Evolutionary conservation across 352 stramenopile genomes (phyloP), one percentile per base, ranked within the genome.

Genomic region (Pythium oligandrum): DNA sequence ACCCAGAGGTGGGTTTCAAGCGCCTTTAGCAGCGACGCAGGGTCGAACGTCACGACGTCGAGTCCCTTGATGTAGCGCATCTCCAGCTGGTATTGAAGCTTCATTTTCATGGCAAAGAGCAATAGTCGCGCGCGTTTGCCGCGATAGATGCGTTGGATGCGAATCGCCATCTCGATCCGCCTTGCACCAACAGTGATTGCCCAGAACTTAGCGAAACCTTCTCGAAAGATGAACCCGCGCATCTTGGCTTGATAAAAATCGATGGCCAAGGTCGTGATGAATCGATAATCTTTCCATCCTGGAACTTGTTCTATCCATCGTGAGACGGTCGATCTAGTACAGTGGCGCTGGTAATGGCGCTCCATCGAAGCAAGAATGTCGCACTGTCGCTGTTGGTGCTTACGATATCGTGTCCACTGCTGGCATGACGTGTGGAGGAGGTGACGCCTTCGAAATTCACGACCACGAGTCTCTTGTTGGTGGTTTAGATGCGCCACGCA

Each of bases 81-180:
- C 35, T 73, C 62, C 4, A 80, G 44, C 34, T 73, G 62, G 42
- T 77, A 80, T 2, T 36, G 40, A 35, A 80, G 40, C 42, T 70
- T 73, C 35, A 71, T 70, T 10, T 62, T 58, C 50, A 77, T 39
- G 1, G 61, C 42, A 36, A 77, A 67, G 6, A 80, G 55, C 31
- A 58, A 64, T 7, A 53, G 51, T 2, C 71, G 57, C 26, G 71
- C 68, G 1, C 62, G 58, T 26, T 64, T 70, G 46, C 48, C 39
- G 10, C 71, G 64, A 33, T 59, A 67, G 2, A 35, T 9, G 4
- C 60, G 58, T 51, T 80, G 68, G 45, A 80, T 67, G 0, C 68
- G 64, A 39, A 49, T 66, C 5, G 62, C 68, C 64, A 77, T 80
- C 1, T 34, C 48, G 8, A 68, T 50, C 1, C 62, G 55, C 7